Base-by-base conservation (phyloP, 257 asterid genomes). In the Salvia hispanica region DNA sequence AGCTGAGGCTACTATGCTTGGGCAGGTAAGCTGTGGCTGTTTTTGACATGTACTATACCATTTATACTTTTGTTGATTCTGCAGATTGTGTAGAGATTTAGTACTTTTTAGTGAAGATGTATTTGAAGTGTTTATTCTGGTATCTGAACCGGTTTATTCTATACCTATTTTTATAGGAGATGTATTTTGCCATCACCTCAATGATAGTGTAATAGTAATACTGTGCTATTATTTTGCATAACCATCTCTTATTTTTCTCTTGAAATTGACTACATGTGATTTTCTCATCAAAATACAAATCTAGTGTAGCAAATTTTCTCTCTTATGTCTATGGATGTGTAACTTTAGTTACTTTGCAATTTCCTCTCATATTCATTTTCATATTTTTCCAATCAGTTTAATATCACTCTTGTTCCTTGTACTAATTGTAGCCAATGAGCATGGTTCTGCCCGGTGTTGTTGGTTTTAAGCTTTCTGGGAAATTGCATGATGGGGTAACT, bases 401-500 rank as follows among this genome's bases (percentile, higher is more conserved):
- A 34, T 28, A 25, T 46, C 3, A 62, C 45, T 28, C 15, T 39
- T 54, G 50, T 54, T 66, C 56, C 13, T 37, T 13, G 48, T 71
- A 43, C 39, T 13, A 54, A 70, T 59, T 70, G 48, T 84, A 91
- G 97, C 93, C 95, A 14, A 86, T 88, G 96, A 91, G 97, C 90
- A 88, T 91, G 97, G 96, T 91, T 79, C 77, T 91, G 69, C 97
- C 97, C 7, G 97, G 94, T 42, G 97, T 91, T 56, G 98, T 89
- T 65, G 95, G 98, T 36, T 91, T 91, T 62, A 89, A 82, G 75
- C 81, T 91, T 72, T 82, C 89, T 58, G 96, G 96, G 40, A 86
- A 89, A 75, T 56, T 91, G 80, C 73, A 59, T 0, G 77, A 88
- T 48, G 97, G 97, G 62, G 98, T 91, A 56, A 89, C 98, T 64